Evolutionary conservation across 1,139 yeast species (phyloP).

Genomic region (Pichia sp.): DNA sequence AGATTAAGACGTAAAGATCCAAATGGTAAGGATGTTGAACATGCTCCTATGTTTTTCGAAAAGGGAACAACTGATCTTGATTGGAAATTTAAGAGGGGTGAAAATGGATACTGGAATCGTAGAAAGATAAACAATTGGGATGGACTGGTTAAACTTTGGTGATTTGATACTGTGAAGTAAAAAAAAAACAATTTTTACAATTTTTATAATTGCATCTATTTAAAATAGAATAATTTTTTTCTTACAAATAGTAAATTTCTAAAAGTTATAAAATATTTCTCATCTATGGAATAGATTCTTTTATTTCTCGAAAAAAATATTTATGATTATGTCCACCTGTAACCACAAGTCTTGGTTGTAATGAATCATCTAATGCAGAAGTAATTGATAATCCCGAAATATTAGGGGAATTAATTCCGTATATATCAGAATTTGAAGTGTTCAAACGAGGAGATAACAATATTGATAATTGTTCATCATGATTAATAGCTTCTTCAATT

Average conservation of each 20-base stretch:
- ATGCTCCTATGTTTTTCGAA: slow-evolving; percentile 62
- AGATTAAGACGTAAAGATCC: slow-evolving; percentile 63
- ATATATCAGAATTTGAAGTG: not conserved
- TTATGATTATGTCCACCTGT: slow-evolving; percentile 40
- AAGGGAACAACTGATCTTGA: slow-evolving; percentile 39
- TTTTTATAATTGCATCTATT: too few species aligned
- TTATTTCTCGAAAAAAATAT: slow-evolving; percentile 35
- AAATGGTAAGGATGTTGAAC: slow-evolving; percentile 40
- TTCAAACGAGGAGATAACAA: slow-evolving; percentile 38
- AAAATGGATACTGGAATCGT: slow-evolving; percentile 73
- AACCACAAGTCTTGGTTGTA: slow-evolving; percentile 26
- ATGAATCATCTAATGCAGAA: slow-evolving; percentile 8
- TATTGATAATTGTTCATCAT: slow-evolving; percentile 44
- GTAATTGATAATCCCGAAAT: slow-evolving; percentile 26
- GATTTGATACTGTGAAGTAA: slow-evolving; percentile 8
- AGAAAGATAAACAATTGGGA: slow-evolving; percentile 58
- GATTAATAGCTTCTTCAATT: slow-evolving; percentile 41
- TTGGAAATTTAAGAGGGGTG: slow-evolving; percentile 60
- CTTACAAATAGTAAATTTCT: too few species aligned
- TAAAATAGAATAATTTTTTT: too few species aligned
- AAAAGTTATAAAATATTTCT: not conserved
- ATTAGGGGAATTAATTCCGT: too few species aligned
- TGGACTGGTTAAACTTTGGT: slow-evolving; percentile 51
- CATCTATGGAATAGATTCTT: not conserved
- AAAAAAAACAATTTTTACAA: not conserved